Base-by-base conservation (phyloP, 2,329 filamentous ascomycete species). In the Fonsecaea pugnacius region DNA sequence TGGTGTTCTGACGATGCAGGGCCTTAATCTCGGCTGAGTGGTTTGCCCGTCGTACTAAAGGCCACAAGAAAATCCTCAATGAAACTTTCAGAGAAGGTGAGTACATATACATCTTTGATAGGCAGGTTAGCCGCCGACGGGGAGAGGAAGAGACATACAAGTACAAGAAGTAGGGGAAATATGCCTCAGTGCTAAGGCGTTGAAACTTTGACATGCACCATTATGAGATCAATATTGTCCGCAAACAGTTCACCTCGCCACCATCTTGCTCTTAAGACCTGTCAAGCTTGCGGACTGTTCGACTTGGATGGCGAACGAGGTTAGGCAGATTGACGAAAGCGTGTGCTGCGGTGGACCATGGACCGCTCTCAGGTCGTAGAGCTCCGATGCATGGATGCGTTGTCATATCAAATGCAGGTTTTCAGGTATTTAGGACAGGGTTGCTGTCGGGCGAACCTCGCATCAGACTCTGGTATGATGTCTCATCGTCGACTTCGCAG, bases 351-450 rank as follows among this genome's bases (percentile, higher is more conserved):
- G 60, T 50, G 64, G 54, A 48, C 57, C 64, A 59, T 24, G 54
- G 50, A 27, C 60, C 64, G 64, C 52, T 33, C 32, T 63, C 24
- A 56, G 35, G 51, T 63, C 60, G 60, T 63, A 59, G 51, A 60
- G 38, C 50, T 58, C 46, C 63, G 50, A 36, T 60, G 62, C 62
- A 65, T 65, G 66, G 56, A 65, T 67, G 66, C 60, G 62, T 63
- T 67, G 62, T 65, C 62, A 63, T 32, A 21, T 35, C 33, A 38
- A 30, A 53, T 62, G 56, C 54, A 58, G 54, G 60, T 60, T 57
- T 56, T 60, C 60, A 48, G 21, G n/a, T 30, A 27, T 33, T 55
- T 50, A 30, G 27, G 18, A n/a, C 21, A 14, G 35, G 24, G n/a
- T 32, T 57, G 33, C 46, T 60, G 63, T 61, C 61, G 63, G 63